Evolutionary conservation across 306 rosid species (phyloP).

Genomic region (Prunus davidiana): DNA sequence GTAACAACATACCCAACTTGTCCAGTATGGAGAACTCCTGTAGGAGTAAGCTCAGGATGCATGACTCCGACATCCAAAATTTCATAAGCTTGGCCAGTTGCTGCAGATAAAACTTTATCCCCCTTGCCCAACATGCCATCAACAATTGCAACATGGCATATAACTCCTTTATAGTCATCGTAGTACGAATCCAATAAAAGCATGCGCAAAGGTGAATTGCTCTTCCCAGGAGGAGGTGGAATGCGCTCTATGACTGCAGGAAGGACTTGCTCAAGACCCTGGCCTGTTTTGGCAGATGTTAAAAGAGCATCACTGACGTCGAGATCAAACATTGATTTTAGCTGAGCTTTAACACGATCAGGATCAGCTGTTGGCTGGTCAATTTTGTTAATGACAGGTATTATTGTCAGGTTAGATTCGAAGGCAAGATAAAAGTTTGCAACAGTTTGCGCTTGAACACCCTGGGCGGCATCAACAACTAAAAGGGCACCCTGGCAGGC

Average conservation of each 20-base stretch:
- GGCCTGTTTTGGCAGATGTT: conserved; percentile 93
- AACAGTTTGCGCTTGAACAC: conserved; percentile 94
- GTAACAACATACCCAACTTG: conserved; percentile 94
- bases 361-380: conserved; percentile 97
- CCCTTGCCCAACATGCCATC: conserved; percentile 80
- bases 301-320: conserved; percentile 73
- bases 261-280: conserved; percentile 87
- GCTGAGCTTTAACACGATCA: conserved; percentile 75
- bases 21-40: conserved; percentile 82
- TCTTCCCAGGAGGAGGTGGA: conserved; percentile 81
- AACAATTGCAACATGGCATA: conserved; percentile 90
- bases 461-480: conserved; percentile 94
- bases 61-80: conserved; percentile 83
- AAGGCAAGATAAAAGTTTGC: conserved; percentile 92
- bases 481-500: conserved; percentile 96
- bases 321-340: conserved; percentile 87
- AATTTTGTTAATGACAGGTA: conserved; percentile 85
- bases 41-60: conserved; percentile 93
- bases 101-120: conserved; percentile 77
- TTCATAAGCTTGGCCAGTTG: conserved; percentile 71
- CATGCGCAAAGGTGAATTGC: conserved; percentile 70
- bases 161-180: conserved; percentile 91
- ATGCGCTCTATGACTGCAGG: conserved; percentile 81
- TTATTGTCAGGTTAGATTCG: conserved; percentile 66
- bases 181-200: conserved; percentile 87